These are phyloP conservation scores for Penicillium canescens DNA, from an alignment of 495 filamentous ascomycete genomes.

Conservation along the genomic window DNA sequence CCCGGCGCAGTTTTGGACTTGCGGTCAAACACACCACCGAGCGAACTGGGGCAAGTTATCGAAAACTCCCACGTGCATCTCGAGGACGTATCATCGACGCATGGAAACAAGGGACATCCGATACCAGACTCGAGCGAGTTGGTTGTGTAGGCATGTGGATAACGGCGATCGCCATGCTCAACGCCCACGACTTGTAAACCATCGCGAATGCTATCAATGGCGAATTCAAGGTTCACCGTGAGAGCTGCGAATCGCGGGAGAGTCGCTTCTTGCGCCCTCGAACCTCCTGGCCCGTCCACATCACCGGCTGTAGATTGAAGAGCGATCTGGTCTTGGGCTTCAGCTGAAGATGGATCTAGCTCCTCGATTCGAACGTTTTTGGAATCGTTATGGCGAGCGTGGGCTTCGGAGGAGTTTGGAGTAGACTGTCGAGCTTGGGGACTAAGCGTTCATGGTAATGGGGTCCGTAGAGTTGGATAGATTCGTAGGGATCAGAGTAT, in stretches of 20 bases:
- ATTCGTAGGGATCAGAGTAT: slow-evolving; percentile 74
- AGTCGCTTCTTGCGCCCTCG: slow-evolving; percentile 36
- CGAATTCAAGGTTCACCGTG: slow-evolving; percentile 69
- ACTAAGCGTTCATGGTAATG: slow-evolving; percentile 77
- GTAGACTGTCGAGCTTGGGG: slow-evolving; percentile 61
- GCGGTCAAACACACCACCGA: slow-evolving; percentile 76
- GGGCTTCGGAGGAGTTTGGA: slow-evolving; percentile 58
- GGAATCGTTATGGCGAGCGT: slow-evolving; percentile 64
- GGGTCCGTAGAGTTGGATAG: slow-evolving; percentile 64
- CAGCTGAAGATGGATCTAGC: slow-evolving; percentile 53
- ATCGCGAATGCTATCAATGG: slow-evolving; percentile 70
- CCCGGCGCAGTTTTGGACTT: slow-evolving; percentile 28
- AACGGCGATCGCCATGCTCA: slow-evolving; percentile 72
- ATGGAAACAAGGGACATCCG: slow-evolving; percentile 86
- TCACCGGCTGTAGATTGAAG: slow-evolving; percentile 38
- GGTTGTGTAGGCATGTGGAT: slow-evolving; percentile 88
- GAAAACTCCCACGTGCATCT: slow-evolving; percentile 86
- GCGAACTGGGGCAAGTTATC: slow-evolving; percentile 77
- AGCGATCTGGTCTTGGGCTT: slow-evolving; percentile 51
- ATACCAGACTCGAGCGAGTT: slow-evolving; percentile 75
- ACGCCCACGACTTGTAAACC: slow-evolving; percentile 89
- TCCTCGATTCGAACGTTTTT: slow-evolving; percentile 67
- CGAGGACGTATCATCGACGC: slow-evolving; percentile 77
- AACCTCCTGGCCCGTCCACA: slow-evolving; percentile 35
- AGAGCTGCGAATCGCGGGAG: slow-evolving; percentile 58